These are phyloP conservation scores for Ampelomyces quisqualis DNA, from an alignment of 2,329 filamentous ascomycete species.

Conservation along the genomic window DNA sequence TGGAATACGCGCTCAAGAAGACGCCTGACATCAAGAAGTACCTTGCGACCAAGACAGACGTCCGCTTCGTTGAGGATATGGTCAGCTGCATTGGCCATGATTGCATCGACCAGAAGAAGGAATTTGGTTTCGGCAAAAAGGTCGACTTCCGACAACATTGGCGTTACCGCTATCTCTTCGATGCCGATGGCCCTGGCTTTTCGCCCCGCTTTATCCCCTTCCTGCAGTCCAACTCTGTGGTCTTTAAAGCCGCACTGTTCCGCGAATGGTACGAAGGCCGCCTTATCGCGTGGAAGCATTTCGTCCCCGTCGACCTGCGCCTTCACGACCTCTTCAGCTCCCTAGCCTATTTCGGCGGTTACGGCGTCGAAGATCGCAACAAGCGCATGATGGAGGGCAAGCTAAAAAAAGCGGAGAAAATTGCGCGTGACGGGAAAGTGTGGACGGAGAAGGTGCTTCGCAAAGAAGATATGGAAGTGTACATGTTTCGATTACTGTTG, in stretches of 20 bases:
- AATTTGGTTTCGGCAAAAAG: constrained; percentile 52
- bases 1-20: constrained; percentile 58
- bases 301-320: constrained; percentile 73
- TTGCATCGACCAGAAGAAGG: constrained; percentile 54
- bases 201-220: constrained; percentile 66
- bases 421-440: constrained; percentile 35
- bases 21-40: constrained; percentile 56
- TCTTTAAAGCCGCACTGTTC: constrained; percentile 71
- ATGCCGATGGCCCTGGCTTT: constrained; percentile 69
- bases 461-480: constrained; percentile 70
- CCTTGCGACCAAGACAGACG: constrained; percentile 53
- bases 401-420: constrained; percentile 33
- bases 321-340: constrained; percentile 73
- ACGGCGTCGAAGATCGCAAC: constrained; percentile 24
- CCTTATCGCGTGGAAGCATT: constrained; percentile 75
- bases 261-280: constrained; percentile 77
- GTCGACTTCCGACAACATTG: constrained; percentile 61
- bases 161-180: constrained; percentile 68
- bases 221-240: constrained; percentile 65
- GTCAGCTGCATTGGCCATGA: constrained; percentile 57
- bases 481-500: constrained; percentile 73
- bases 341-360: constrained; percentile 65
- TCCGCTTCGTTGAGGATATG: constrained; percentile 61
- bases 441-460: constrained; percentile 49
- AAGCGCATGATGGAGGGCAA: constrained; percentile 31